phyloP scores from a whole-genome alignment of 495 filamentous ascomycete genomes.

The Delitschia confertaspora region DNA sequence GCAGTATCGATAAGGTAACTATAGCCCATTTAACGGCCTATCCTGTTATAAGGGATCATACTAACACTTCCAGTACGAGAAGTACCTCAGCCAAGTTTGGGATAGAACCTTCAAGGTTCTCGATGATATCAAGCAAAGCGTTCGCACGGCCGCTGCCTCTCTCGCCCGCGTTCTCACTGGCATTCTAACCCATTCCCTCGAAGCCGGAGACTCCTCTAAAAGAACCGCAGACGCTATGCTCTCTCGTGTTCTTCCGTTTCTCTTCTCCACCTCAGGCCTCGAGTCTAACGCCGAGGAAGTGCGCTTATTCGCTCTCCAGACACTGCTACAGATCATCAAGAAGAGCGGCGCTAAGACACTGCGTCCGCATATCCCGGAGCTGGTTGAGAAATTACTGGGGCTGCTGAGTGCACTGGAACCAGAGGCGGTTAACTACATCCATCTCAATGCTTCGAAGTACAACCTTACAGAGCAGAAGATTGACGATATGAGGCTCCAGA shows the following conservation, averaged over 20 bases:
- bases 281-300: conserved; percentile 83
- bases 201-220: conserved; percentile 61
- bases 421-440: conserved; percentile 80
- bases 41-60: conserved; percentile 1
- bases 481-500: conserved; percentile 71
- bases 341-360: conserved; percentile 62
- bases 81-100: conserved; percentile 80
- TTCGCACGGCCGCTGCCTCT: conserved; percentile 67
- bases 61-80: conserved; percentile 48
- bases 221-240: conserved; percentile 68
- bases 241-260: conserved; percentile 74
- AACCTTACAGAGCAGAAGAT: conserved; percentile 73
- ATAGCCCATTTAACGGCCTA: background rate
- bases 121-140: conserved; percentile 91
- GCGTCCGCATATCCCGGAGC: conserved; percentile 67
- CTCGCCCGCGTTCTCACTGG: conserved; percentile 75
- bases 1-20: conserved; percentile 51
- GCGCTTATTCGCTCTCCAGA: conserved; percentile 52
- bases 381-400: conserved; percentile 71
- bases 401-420: conserved; percentile 80
- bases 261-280: conserved; percentile 79
- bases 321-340: conserved; percentile 81
- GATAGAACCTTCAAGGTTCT: conserved; percentile 69
- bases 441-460: conserved; percentile 81
- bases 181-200: conserved; percentile 74